phyloP scores from a whole-genome alignment of 192 early-diverging fungal genomes.

The Linderina pennispora region DNA sequence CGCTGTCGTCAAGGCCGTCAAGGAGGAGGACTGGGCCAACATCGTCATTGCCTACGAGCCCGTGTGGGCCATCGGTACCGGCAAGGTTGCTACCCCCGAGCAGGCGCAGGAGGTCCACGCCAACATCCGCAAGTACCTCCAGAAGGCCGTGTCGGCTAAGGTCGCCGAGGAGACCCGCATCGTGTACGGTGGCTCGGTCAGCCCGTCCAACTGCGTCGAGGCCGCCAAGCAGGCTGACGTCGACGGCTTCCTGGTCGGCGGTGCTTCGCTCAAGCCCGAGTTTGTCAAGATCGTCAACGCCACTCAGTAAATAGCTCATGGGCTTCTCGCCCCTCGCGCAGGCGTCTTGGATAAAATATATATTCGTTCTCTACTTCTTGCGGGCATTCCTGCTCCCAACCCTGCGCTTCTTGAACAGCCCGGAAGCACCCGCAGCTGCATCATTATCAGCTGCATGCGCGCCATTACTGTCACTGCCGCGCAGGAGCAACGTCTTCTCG shows the following conservation, averaged over 20 bases:
- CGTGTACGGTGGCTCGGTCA: slow-evolving; percentile 95
- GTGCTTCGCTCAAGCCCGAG: slow-evolving; percentile 93
- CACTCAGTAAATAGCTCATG: slow-evolving; percentile 10
- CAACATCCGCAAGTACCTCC: slow-evolving; percentile 83
- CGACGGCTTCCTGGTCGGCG: slow-evolving; percentile 99
- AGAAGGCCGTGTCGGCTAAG: slow-evolving; percentile 71
- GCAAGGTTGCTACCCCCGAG: slow-evolving; percentile 90
- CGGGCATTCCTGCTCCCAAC: slow-evolving; percentile 14
- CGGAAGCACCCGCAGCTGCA: background rate
- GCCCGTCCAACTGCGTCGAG: slow-evolving; percentile 77
- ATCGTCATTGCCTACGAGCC: slow-evolving; percentile 99
- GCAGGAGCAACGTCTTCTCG: slow-evolving; percentile 24
- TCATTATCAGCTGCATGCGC: background rate
- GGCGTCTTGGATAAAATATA: too few relatives aligned
- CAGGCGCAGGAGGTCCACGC: slow-evolving; percentile 97
- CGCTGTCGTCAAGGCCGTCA: slow-evolving; percentile 70
- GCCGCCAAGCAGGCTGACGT: slow-evolving; percentile 81
- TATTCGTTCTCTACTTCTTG: slow-evolving; percentile 10
- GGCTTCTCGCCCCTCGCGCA: too few relatives aligned
- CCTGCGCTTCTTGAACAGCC: slow-evolving; percentile 38
- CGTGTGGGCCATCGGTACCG: slow-evolving; percentile 99
- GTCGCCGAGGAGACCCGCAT: slow-evolving; percentile 90
- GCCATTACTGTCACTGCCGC: too few relatives aligned
- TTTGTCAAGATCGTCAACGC: slow-evolving; percentile 65
- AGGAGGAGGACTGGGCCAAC: slow-evolving; percentile 75